A percentile compares a stretch with the other conserved stretches of the same genome.
These are phyloP conservation scores for Candida rishiriensis DNA, from an alignment of 805 yeast genomes.

Conservation along the genomic window DNA sequence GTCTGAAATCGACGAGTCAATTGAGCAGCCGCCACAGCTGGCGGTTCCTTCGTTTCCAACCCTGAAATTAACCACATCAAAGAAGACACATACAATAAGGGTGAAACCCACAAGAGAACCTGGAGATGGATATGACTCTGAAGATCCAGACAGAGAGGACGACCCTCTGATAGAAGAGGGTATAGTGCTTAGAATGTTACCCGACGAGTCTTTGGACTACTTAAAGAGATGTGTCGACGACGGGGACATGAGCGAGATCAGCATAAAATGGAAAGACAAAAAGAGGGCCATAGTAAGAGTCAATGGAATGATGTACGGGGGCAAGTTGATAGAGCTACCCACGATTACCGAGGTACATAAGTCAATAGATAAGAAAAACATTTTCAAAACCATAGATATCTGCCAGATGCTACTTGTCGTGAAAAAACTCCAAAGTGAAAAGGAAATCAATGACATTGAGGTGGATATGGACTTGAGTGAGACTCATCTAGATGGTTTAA, in stretches of 20 bases:
- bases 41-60: slow-evolving; percentile 10
- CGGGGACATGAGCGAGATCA: slow-evolving; percentile 69
- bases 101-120: slow-evolving; percentile 66
- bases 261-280: slow-evolving; percentile 78
- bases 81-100: slow-evolving; percentile 41
- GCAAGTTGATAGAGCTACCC: slow-evolving; percentile 84
- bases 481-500: slow-evolving; percentile 68
- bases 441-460: slow-evolving; percentile 40
- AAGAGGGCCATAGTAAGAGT: slow-evolving; percentile 73
- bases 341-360: slow-evolving; percentile 83
- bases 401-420: slow-evolving; percentile 81
- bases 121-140: slow-evolving; percentile 96
- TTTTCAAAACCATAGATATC: slow-evolving; percentile 81
- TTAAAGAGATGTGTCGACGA: slow-evolving; percentile 70
- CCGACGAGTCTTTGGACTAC: slow-evolving; percentile 64
- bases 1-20: background rate
- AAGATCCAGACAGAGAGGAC: slow-evolving; percentile 92
- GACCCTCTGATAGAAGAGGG: slow-evolving; percentile 92
- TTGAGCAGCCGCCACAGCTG: background rate
- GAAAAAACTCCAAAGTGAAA: slow-evolving; percentile 41
- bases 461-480: slow-evolving; percentile 39
- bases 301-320: slow-evolving; percentile 70
- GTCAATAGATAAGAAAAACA: slow-evolving; percentile 82
- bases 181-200: slow-evolving; percentile 67
- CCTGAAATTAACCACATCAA: slow-evolving; percentile 36